Evolutionary conservation across 2,329 filamentous ascomycete genomes (phyloP), one percentile per base, ranked within the genome.

Genomic region (Aspergillus hiratsukae): DNA sequence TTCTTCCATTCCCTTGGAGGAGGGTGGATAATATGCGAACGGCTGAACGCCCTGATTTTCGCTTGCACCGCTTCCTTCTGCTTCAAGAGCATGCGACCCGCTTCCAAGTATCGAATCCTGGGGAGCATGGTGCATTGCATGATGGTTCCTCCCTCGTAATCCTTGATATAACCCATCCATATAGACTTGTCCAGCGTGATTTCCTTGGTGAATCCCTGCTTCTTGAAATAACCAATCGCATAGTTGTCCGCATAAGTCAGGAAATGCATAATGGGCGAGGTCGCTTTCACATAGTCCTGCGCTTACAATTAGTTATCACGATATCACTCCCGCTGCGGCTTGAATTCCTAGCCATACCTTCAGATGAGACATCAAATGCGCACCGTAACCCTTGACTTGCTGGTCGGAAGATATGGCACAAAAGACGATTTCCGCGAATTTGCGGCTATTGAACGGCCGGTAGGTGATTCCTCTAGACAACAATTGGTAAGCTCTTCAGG

Each of bases 121-220:
- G 93, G 93, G 21, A 99, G 83, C 94, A 99, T 97, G 52, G 89
- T 91, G 70, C 94, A 99, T 77, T 99, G 94, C 94, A 99, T 99
- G 59, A 99, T 96, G 0, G 94, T 99, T 57, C 94, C 94, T 56
- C 94, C 94, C 75, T 99, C 94, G 73, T 99, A 99, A 72, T 99
- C 94, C 72, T 99, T 99, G 79, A 99, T 99, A 68, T 97, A 99
- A 2, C 94, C 94, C 94, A 97, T 97, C 94, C 94, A 99, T 3
- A 91, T 87, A 2, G 87, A 86, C 67, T 87, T 89, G 57, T 94
- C 89, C 0, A 99, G 84, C 0, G 92, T 96, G 61, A 99, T 97
- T 67, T 99, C 93, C 72, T 99, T 99, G 1, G 94, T 97, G 70
- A 99, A 99, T 0, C 94, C 94, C 72, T 99, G 94, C 72, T 99